Evolutionary conservation across 2,329 filamentous ascomycete species (phyloP).

Genomic region (Stromatinia cepivora): DNA sequence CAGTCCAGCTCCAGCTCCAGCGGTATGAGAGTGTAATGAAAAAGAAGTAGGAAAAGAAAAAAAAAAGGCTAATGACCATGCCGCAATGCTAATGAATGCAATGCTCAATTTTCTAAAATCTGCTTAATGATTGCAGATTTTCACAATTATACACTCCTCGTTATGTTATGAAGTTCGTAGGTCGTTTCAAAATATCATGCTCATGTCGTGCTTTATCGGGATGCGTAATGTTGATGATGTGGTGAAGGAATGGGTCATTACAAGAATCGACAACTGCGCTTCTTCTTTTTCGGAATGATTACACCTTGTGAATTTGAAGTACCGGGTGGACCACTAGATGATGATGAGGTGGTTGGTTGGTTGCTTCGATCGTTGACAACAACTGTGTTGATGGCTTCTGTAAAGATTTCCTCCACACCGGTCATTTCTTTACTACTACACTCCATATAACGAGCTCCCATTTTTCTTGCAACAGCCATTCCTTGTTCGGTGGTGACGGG

Average conservation of each 20-base stretch:
- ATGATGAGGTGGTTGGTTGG: conserved; percentile 30
- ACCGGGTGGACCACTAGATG: conserved; percentile 26
- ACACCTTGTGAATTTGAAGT: conserved; percentile 42
- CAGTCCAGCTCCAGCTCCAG: conserved; percentile 16
- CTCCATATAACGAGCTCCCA: conserved; percentile 95
- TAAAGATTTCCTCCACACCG: conserved; percentile 95
- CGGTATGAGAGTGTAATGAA: conserved; percentile 18
- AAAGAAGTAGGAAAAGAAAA: conserved; percentile 10
- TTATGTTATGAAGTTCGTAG: conserved; percentile 40
- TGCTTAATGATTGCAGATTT: conserved; percentile 15
- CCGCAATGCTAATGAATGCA: conserved; percentile 23
- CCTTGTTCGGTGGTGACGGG: conserved; percentile 93
- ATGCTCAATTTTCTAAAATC: conserved; percentile 25
- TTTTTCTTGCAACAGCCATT: conserved; percentile 82
- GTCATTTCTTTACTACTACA: conserved; percentile 98
- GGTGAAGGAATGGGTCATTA: conserved; percentile 45
- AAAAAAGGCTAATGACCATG: conserved; percentile 8
- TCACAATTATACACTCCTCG: conserved; percentile 33
- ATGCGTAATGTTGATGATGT: conserved; percentile 15
- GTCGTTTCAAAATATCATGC: conserved; percentile 38
- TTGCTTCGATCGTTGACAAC: conserved; percentile 76
- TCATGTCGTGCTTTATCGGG: conserved; percentile 17
- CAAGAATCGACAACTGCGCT: conserved; percentile 78
- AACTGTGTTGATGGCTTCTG: conserved; percentile 84
- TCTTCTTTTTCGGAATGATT: conserved; percentile 67